Conservation (phyloP, 75 land plant species). For the Sequoia sempervirens region DNA sequence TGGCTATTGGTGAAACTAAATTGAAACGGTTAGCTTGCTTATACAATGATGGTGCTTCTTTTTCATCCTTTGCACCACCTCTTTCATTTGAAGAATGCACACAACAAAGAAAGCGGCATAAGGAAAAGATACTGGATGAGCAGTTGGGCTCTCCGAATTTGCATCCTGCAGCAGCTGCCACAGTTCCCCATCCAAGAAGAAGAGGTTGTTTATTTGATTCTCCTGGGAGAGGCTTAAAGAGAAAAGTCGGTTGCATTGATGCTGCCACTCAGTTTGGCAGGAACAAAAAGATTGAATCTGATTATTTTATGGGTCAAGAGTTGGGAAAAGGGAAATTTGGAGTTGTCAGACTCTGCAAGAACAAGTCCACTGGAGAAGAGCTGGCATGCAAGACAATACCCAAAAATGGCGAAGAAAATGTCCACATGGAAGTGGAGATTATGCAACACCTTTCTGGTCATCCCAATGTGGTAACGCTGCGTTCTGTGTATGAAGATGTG, state of each 20-base stretch:
- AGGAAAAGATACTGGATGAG: constrained; percentile 8
- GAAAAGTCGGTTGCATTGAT: constrained; percentile 65
- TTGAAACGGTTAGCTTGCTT: neutral
- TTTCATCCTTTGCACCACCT: neutral
- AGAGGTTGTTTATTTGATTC: constrained; percentile 13
- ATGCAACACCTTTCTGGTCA: constrained; percentile 94
- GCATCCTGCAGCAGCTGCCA: constrained; percentile 25
- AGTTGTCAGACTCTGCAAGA: constrained; percentile 47
- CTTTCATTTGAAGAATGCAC: constrained; percentile 3
- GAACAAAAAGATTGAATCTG: constrained; percentile 47
- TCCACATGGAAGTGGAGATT: constrained; percentile 81
- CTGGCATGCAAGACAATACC: constrained; percentile 78
- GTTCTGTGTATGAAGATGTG: constrained; percentile 72
- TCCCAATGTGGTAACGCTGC: constrained; percentile 69
- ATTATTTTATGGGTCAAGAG: constrained; percentile 29
- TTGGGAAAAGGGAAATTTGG: constrained; percentile 82
- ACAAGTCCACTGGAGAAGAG: constrained; percentile 37
- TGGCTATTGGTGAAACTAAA: neutral
- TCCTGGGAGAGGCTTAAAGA: constrained; percentile 46
- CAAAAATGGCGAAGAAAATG: constrained; percentile 64
- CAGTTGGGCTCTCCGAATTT: neutral
- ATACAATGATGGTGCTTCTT: neutral
- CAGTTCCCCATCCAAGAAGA: constrained; percentile 36
- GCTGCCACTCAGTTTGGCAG: constrained; percentile 33
- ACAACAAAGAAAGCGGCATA: constrained; percentile 5